Conservation (phyloP, 257 asterid genomes). For the Orobanche coerulescens region DNA sequence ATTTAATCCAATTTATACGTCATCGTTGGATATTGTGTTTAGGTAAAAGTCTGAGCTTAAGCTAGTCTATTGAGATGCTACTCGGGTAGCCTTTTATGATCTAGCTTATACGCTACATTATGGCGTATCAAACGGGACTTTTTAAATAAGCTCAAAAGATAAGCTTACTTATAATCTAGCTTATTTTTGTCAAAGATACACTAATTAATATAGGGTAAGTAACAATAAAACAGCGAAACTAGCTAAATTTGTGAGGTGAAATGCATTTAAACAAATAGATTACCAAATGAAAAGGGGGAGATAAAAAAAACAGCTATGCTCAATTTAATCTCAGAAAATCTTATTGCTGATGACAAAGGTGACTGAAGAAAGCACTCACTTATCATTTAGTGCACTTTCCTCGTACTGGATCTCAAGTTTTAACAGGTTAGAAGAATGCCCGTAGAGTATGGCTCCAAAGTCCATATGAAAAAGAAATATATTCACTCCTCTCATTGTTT, state of each 20-base stretch:
- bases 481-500: background rate
- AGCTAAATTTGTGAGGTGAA: background rate
- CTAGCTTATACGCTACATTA: no score
- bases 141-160: no score
- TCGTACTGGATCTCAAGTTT: background rate
- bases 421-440: background rate
- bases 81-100: no score
- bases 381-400: background rate
- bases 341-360: background rate
- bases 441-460: background rate
- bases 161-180: no score
- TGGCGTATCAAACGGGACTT: no score
- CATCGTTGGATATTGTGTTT: background rate
- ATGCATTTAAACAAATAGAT: no score
- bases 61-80: no score
- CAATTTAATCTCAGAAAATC: background rate
- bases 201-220: no score
- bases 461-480: background rate
- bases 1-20: background rate
- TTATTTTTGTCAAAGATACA: no score
- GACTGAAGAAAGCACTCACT: background rate
- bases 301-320: background rate
- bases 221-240: background rate
- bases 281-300: no score
- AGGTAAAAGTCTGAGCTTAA: background rate